These are phyloP conservation scores for Combretum micranthum DNA, from an alignment of 345 rosid genomes.

Conservation along the genomic window DNA sequence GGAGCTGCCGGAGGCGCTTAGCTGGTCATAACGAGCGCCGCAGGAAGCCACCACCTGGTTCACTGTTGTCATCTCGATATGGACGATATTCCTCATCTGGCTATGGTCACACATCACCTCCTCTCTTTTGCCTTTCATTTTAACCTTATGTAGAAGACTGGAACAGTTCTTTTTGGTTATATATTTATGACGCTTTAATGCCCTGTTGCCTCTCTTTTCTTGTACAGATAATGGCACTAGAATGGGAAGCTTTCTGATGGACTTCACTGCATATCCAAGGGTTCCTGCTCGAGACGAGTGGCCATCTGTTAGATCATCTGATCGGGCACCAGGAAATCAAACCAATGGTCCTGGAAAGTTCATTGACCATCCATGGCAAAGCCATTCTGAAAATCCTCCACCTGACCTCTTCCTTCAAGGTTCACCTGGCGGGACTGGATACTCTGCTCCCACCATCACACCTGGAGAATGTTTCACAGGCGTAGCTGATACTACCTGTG, in stretches of 20 bases:
- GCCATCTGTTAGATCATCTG: constrained; percentile 27
- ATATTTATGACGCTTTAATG: not conserved
- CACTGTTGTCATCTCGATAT: constrained; percentile 48
- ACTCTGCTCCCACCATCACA: constrained; percentile 39
- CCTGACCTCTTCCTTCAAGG: constrained; percentile 43
- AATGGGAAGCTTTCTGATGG: constrained; percentile 46
- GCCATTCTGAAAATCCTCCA: constrained; percentile 37
- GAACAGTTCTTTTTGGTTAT: not conserved
- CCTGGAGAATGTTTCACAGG: constrained; percentile 66
- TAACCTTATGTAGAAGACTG: not conserved
- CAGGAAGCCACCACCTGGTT: constrained; percentile 81
- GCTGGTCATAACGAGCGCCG: constrained; percentile 96
- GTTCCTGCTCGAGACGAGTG: constrained; percentile 30
- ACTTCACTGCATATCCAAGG: constrained; percentile 45
- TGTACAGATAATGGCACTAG: constrained; percentile 40
- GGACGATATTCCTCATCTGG: constrained; percentile 45
- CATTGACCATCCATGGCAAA: constrained; percentile 33
- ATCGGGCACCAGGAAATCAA: constrained; percentile 19
- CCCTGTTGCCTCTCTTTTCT: not conserved
- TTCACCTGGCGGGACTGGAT: constrained; percentile 40
- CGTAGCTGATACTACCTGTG: constrained; percentile 68
- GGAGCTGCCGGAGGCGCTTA: constrained; percentile 92
- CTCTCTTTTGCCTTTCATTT: not conserved
- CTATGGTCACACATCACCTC: constrained; percentile 36
- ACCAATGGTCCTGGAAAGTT: constrained; percentile 21